Evolutionary conservation across 176 grass and related monocot species (phyloP).

Genomic region (Rhipidocladum racemiflorum): DNA sequence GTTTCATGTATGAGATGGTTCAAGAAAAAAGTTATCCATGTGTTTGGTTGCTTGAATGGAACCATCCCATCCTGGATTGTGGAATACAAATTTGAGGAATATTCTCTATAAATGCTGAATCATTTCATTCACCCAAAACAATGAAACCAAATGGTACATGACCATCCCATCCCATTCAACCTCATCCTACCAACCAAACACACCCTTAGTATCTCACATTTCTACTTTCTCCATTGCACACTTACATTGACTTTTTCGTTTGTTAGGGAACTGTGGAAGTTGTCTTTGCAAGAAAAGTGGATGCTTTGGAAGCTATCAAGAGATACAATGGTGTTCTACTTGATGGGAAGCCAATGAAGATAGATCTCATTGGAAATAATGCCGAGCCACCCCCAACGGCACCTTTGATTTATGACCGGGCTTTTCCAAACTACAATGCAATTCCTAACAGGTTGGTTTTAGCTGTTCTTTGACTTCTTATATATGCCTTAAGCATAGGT

Average conservation of each 20-base stretch:
- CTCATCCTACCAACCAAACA: too few species aligned
- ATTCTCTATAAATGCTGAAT: too few species aligned
- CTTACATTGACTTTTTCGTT: constrained; percentile 16
- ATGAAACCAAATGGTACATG: too few species aligned
- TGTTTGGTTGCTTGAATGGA: too few species aligned
- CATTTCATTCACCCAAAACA: too few species aligned
- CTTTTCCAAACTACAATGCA: constrained; percentile 44
- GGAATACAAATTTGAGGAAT: too few species aligned
- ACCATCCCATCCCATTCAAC: too few species aligned
- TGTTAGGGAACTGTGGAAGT: constrained; percentile 82
- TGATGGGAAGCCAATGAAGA: constrained; percentile 88
- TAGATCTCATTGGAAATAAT: constrained; percentile 71
- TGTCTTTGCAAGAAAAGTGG: constrained; percentile 74
- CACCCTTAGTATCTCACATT: background rate
- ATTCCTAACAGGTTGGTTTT: constrained; percentile 49
- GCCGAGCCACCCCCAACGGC: constrained; percentile 28
- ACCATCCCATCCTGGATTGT: too few species aligned
- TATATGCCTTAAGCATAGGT: background rate
- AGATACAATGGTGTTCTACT: constrained; percentile 82
- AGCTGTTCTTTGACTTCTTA: background rate
- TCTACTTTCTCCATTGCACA: background rate
- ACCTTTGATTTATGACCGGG: constrained; percentile 25
- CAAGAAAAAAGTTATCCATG: too few species aligned
- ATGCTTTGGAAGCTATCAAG: constrained; percentile 74
- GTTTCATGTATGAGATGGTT: too few species aligned